Evolutionary conservation across 176 grass and related monocot species (phyloP), one percentile per base, ranked within the genome.

Genomic region (Hsuehochloa calcarea): DNA sequence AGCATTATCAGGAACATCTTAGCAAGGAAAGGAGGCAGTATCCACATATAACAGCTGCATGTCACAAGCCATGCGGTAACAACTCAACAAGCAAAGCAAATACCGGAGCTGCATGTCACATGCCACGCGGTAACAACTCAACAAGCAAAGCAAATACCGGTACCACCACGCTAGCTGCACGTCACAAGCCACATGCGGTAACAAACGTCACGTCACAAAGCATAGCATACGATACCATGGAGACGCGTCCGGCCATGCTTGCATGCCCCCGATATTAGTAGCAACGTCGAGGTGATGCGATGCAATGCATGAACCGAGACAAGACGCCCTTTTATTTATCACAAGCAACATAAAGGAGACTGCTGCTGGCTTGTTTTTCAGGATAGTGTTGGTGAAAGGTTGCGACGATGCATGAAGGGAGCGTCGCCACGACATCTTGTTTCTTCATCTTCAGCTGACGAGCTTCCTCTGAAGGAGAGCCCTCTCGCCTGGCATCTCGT

Each of bases 381-480:
- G 47, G 29, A 35, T 31, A 17, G n/a, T 9, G 23, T 9, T 12
- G 59, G 31, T 13, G 58, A 10, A 74, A 3, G 37, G 52, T 14
- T 7, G 50, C 35, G 17, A 59, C 5, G 74, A 54, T 0, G 46
- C n/a, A 5, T 12, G 52, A 0, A 9, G 2, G 0, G 3, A 15
- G 44, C 26, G 0, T 47, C 0, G 20, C 19, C 16, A 0, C 19
- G 13, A 56, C 26, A 38, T 29, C 66, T 29, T 62, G 74, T 6
- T 65, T 61, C 80, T 38, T 66, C 23, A 17, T 59, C 84, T 77
- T 92, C 89, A 90, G 88, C 86, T 90, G 10, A 92, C 93, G 51
- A 92, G 85, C 77, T 97, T 97, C 92, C 85, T 90, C 1, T 86
- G 87, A 88, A 85, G 74, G 76, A 86, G 25, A 44, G 77, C 80